phyloP scores from a whole-genome alignment of 345 rosid genomes.

The Eucalyptus victrix region DNA sequence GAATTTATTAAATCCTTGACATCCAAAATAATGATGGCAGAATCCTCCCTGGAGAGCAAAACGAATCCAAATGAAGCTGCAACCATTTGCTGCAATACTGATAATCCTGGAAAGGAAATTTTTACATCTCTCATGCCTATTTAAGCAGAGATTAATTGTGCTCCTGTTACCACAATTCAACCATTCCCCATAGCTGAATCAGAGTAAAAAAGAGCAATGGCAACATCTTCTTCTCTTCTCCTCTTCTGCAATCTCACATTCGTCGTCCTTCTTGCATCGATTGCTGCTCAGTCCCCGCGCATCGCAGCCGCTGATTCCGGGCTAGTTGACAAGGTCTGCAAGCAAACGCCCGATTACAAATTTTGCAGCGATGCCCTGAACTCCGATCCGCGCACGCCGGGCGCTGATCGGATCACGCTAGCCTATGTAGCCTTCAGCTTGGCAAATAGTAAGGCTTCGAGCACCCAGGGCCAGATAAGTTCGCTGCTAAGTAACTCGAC shows the following conservation, averaged over 20 bases:
- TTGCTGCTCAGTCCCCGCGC: background rate
- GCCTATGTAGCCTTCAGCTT: slow-evolving; percentile 3
- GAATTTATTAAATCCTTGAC: background rate
- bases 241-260: background rate
- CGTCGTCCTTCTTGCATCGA: background rate
- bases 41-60: background rate
- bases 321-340: slow-evolving; percentile 7
- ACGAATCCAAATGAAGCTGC: fast-evolving
- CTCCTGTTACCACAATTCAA: background rate
- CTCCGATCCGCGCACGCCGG: background rate
- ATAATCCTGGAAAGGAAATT: background rate
- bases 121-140: background rate
- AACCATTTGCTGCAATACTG: background rate
- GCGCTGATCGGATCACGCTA: background rate
- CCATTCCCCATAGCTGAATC: background rate
- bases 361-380: background rate
- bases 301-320: background rate
- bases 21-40: background rate
- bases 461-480: background rate
- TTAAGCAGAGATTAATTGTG: background rate
- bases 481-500: background rate
- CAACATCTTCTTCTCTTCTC: background rate
- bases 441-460: background rate
- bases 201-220: background rate
- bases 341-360: background rate